Percentiles rank a stretch among this genome's conserved stretches.
Conservation (phyloP, 1,139 yeast genomes). For the Saccharomyces pastorianus region DNA sequence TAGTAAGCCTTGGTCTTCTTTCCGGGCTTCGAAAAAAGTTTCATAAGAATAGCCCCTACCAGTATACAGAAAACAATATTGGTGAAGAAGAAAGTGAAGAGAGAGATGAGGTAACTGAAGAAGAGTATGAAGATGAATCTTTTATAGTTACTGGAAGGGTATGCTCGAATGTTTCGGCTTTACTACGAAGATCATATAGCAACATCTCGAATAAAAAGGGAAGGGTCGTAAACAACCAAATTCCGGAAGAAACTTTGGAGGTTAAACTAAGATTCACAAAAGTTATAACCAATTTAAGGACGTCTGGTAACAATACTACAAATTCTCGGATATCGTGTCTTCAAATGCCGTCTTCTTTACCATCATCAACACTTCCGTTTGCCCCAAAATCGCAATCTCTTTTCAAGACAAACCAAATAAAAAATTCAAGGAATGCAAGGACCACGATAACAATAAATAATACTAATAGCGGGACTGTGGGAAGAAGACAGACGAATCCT, state of each 20-base stretch:
- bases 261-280: slow-evolving; percentile 50
- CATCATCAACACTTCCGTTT: neutral
- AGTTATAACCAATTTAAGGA: slow-evolving; percentile 18
- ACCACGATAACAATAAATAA: slow-evolving; percentile 2
- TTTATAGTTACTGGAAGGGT: slow-evolving; percentile 60
- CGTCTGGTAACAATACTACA: neutral
- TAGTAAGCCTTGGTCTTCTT: slow-evolving; percentile 62
- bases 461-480: neutral
- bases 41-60: slow-evolving; percentile 16
- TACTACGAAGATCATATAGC: slow-evolving; percentile 39
- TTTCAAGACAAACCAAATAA: slow-evolving; percentile 2
- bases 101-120: slow-evolving; percentile 15
- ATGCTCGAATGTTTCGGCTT: slow-evolving; percentile 59
- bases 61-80: slow-evolving; percentile 10
- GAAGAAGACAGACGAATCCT: slow-evolving; percentile 29
- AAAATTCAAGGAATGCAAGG: slow-evolving; percentile 8
- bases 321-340: neutral
- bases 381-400: neutral
- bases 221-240: slow-evolving; percentile 3
- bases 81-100: slow-evolving; percentile 13
- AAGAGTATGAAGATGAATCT: slow-evolving; percentile 23
- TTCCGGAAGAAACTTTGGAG: slow-evolving; percentile 49
- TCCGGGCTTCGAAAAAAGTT: slow-evolving; percentile 36
- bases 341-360: neutral
- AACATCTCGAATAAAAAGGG: slow-evolving; percentile 31